Evolutionary conservation across 169 alveolate genomes (phyloP).

Genomic region (Babesia bigemina): DNA sequence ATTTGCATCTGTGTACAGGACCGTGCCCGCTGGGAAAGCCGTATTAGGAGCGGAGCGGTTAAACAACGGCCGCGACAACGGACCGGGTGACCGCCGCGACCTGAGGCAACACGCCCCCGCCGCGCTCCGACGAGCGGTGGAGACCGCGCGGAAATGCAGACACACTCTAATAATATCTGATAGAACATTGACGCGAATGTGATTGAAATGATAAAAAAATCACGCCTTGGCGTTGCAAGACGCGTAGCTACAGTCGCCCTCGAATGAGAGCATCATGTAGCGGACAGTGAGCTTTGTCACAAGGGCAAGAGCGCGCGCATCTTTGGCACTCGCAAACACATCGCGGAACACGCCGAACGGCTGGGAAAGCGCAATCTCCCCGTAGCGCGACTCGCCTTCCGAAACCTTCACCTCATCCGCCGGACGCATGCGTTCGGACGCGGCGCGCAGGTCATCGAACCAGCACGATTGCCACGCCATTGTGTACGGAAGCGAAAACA

Average conservation of each 20-base stretch:
- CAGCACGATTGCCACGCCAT: conserved; percentile 14
- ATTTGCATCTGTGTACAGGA: conserved; percentile 3
- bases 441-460: conserved; percentile 22
- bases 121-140: too few species aligned
- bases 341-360: background rate
- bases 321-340: background rate
- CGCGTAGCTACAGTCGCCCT: conserved; percentile 44
- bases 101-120: too few species aligned
- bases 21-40: conserved; percentile 66
- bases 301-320: conserved; percentile 11
- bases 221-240: background rate
- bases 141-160: too few species aligned
- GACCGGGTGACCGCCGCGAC: too few species aligned
- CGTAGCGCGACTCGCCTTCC: conserved; percentile 1
- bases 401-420: background rate
- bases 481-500: background rate
- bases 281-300: conserved; percentile 53
- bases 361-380: conserved; percentile 11
- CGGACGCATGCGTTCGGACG: conserved; percentile 4
- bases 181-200: too few species aligned
- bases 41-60: conserved; percentile 7
- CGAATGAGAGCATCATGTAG: conserved; percentile 52
- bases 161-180: too few species aligned
- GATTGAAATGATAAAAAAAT: too few species aligned
- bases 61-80: too few species aligned